A percentile compares a stretch with the other conserved stretches of the same genome.
Conservation (phyloP, 2,329 filamentous ascomycete genomes). For the Penicillium sp. region DNA sequence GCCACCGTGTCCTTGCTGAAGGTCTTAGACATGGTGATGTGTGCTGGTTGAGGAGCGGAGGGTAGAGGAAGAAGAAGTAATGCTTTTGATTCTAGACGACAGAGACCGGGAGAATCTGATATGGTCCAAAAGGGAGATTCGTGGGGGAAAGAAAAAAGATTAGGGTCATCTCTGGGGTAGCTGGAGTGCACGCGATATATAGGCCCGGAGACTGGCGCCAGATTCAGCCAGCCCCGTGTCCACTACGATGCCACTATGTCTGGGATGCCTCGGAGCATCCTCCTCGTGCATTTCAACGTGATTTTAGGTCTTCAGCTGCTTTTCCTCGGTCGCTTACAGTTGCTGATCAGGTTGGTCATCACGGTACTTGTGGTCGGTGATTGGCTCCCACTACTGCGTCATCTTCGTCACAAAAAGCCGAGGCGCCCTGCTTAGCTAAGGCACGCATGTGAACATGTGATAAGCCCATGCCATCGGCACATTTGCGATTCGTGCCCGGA, state of each 20-base stretch:
- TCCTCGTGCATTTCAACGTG: conserved; percentile 23
- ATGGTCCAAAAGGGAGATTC: conserved; percentile 15
- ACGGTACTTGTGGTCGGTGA: conserved; percentile 18
- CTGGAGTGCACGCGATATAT: conserved; percentile 32
- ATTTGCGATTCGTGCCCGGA: conserved; percentile 19
- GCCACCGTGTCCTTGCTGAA: conserved; percentile 87
- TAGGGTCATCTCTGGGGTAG: conserved; percentile 31
- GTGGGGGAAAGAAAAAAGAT: conserved; percentile 21
- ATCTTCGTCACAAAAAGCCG: conserved; percentile 27
- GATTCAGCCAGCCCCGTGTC: conserved; percentile 19
- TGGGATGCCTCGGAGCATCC: conserved; percentile 29
- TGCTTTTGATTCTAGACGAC: background rate
- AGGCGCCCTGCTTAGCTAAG: conserved; percentile 25
- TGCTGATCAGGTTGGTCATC: conserved; percentile 30
- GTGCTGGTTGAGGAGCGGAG: conserved; percentile 19
- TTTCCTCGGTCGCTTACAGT: conserved; percentile 27
- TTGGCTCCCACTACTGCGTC: conserved; percentile 30
- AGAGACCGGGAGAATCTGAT: conserved; percentile 11
- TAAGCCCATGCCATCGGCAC: conserved; percentile 5
- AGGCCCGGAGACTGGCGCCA: conserved; percentile 19
- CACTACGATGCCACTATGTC: conserved; percentile 12
- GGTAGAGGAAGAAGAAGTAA: conserved; percentile 9
- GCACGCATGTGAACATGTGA: conserved; percentile 28
- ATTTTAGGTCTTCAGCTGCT: conserved; percentile 19
- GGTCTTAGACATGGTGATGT: conserved; percentile 76